These are phyloP conservation scores for Grosmannia serpens DNA, from an alignment of 2,329 filamentous ascomycete genomes.

Conservation along the genomic window DNA sequence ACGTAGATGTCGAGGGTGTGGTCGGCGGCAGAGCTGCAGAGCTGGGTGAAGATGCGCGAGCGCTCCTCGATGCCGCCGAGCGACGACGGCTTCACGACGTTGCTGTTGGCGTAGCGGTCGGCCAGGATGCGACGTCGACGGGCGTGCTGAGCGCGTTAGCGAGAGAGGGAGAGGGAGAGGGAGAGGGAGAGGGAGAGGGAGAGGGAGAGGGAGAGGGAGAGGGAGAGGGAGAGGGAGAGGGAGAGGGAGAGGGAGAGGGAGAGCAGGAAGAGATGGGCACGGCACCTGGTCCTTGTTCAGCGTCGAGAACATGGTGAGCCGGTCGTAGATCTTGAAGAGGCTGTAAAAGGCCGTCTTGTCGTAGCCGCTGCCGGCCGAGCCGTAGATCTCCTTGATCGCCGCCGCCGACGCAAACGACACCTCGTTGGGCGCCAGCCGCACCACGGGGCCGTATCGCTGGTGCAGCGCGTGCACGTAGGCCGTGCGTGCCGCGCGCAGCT, in stretches of 20 bases:
- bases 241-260: no score
- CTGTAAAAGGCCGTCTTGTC: slow-evolving; percentile 56
- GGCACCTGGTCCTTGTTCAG: slow-evolving; percentile 31
- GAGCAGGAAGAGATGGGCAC: not conserved
- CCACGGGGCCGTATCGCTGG: slow-evolving; percentile 40
- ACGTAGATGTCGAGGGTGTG: slow-evolving; percentile 51
- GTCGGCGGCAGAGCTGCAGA: slow-evolving; percentile 33
- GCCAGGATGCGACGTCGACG: slow-evolving; percentile 52
- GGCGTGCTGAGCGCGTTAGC: slow-evolving; percentile 39
- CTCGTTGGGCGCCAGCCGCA: slow-evolving; percentile 47
- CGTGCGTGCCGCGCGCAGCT: slow-evolving; percentile 41
- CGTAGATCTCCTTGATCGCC: slow-evolving; percentile 52
- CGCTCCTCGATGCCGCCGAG: slow-evolving; percentile 46
- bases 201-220: no score
- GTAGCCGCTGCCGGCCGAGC: slow-evolving; percentile 48
- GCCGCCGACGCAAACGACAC: slow-evolving; percentile 44
- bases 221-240: no score
- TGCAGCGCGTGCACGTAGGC: slow-evolving; percentile 45
- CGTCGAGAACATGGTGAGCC: slow-evolving; percentile 50
- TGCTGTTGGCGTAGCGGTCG: slow-evolving; percentile 58
- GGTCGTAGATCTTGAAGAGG: slow-evolving; percentile 45
- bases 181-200: no score
- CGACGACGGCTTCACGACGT: slow-evolving; percentile 44
- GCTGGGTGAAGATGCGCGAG: slow-evolving; percentile 41
- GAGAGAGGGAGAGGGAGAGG: no score